Conservation (phyloP, 225 moss, liverwort and hornwort species). For the Bryum argenteum region DNA sequence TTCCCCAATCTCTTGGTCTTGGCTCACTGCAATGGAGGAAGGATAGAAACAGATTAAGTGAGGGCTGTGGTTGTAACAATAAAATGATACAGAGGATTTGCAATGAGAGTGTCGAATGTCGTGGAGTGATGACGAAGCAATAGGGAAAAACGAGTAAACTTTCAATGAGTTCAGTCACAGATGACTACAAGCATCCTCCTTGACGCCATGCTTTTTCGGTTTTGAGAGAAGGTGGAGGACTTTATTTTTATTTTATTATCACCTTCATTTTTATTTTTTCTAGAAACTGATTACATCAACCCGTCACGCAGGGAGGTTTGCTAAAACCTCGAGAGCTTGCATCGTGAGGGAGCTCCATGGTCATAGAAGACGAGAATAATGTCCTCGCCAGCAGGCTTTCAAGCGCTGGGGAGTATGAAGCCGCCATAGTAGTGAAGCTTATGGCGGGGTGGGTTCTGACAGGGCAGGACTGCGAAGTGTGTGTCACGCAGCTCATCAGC, state of each 20-base stretch:
- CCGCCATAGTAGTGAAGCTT: constrained; percentile 54
- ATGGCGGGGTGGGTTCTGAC: constrained; percentile 50
- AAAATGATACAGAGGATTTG: neutral
- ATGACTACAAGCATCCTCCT: neutral
- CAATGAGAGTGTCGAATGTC: neutral
- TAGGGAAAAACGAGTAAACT: neutral
- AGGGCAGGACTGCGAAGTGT: constrained; percentile 48
- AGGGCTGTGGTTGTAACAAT: neutral
- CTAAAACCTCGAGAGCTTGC: constrained; percentile 17
- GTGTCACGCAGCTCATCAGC: constrained; percentile 54
- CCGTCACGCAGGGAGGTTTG: constrained; percentile 6
- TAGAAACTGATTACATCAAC: neutral
- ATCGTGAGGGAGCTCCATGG: constrained; percentile 19
- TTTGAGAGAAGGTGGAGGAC: neutral
- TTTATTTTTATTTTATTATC: no score
- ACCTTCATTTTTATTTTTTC: neutral
- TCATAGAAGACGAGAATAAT: constrained; percentile 45
- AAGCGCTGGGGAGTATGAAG: constrained; percentile 48
- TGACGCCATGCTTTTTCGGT: neutral
- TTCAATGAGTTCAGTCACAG: neutral
- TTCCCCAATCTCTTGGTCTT: neutral
- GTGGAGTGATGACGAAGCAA: neutral
- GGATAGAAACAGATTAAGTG: constrained; percentile 1
- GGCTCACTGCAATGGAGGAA: constrained; percentile 1
- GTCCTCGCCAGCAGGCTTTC: constrained; percentile 36